A percentile compares a stretch with the other conserved stretches of the same genome.
Conservation (phyloP, 73 alveolate genomes). For the Paramecium tetraurelia region DNA sequence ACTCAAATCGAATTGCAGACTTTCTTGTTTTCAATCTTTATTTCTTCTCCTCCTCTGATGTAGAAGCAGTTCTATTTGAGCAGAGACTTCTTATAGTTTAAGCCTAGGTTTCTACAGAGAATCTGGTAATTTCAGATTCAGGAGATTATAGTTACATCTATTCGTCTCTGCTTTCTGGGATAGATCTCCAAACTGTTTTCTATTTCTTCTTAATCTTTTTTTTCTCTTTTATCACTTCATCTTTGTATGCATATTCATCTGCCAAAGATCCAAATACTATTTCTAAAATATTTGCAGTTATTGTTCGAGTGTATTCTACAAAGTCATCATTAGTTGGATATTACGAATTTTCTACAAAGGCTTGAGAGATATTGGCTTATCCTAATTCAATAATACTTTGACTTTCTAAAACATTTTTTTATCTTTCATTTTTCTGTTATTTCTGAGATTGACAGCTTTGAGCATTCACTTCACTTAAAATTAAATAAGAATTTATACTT, state of each 20-base stretch:
- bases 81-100: background rate
- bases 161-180: slow-evolving; percentile 1
- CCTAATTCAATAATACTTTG: background rate
- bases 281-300: background rate
- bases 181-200: background rate
- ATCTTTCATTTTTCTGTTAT: background rate
- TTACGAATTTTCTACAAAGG: background rate
- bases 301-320: background rate
- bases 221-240: background rate
- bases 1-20: background rate
- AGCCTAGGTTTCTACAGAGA: background rate
- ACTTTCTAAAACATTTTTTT: background rate
- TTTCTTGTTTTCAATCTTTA: background rate
- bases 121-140: background rate
- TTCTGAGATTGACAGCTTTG: background rate
- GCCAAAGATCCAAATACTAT: background rate
- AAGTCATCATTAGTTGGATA: background rate
- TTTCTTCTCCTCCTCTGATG: background rate
- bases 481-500: background rate
- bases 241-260: background rate
- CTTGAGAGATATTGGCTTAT: background rate
- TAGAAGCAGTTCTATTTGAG: background rate
- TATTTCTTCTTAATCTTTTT: background rate
- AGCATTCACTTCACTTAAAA: background rate
- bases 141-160: background rate